These are phyloP conservation scores for Fusarium irregulare DNA, from an alignment of 2,329 filamentous ascomycete genomes.

Conservation along the genomic window DNA sequence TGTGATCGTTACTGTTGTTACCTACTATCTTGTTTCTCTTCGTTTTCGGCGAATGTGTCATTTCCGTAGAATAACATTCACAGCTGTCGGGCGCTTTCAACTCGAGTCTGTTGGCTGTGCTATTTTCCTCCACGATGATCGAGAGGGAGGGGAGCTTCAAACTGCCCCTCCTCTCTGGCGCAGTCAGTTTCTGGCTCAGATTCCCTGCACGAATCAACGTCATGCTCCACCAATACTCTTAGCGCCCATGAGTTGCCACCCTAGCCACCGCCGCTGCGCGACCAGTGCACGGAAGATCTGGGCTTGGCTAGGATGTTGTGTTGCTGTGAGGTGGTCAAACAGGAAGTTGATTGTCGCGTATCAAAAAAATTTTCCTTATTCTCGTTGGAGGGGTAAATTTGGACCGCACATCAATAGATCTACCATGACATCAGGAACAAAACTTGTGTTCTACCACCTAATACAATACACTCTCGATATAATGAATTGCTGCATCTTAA, in stretches of 20 bases:
- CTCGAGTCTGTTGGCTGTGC: neutral
- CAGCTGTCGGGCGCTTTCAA: conserved; percentile 2
- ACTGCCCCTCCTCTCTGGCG: conserved; percentile 44
- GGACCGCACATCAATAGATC: neutral
- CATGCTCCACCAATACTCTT: conserved; percentile 47
- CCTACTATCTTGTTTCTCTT: neutral
- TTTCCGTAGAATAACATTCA: neutral
- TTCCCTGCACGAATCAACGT: conserved; percentile 46
- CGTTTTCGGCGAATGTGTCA: conserved; percentile 4
- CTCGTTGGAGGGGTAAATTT: conserved; percentile 29
- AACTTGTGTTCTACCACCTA: neutral
- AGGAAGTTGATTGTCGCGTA: conserved; percentile 32
- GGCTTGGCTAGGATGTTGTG: conserved; percentile 21
- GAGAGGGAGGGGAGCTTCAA: conserved; percentile 37
- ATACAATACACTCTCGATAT: neutral
- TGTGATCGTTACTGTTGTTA: neutral
- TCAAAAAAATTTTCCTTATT: conserved; percentile 15
- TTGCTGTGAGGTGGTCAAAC: conserved; percentile 30
- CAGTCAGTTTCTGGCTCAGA: conserved; percentile 39
- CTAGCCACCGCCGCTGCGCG: conserved; percentile 45
- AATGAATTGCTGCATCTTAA: neutral
- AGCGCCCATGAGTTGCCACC: conserved; percentile 43
- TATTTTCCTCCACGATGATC: conserved; percentile 22
- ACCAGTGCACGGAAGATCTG: conserved; percentile 43
- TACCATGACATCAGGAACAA: conserved; percentile 12